phyloP scores from a whole-genome alignment of 2,329 filamentous ascomycete species.

The Balansia obtecta region DNA sequence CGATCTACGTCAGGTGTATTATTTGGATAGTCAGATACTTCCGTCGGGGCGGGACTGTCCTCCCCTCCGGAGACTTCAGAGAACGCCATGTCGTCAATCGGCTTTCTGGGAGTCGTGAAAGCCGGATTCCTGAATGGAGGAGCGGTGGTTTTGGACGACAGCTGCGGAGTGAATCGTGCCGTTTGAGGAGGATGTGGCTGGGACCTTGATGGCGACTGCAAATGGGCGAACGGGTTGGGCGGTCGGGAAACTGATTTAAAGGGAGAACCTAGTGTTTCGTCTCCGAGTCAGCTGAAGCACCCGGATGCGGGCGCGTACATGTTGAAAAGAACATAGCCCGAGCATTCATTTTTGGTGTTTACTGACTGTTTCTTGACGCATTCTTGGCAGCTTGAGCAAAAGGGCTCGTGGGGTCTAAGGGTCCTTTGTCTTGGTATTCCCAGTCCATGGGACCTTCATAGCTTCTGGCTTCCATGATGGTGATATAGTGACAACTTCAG shows the following conservation, averaged over 20 bases:
- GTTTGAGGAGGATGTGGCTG: conserved; percentile 26
- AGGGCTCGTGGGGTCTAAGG: conserved; percentile 48
- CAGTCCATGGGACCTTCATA: conserved; percentile 54
- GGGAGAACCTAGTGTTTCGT: conserved; percentile 25
- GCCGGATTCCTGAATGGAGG: conserved; percentile 49
- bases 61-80: conserved; percentile 47
- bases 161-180: conserved; percentile 33
- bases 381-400: conserved; percentile 41
- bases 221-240: conserved; percentile 22
- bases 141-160: conserved; percentile 29
- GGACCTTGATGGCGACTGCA: conserved; percentile 28
- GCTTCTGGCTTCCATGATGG: conserved; percentile 39
- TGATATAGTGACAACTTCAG: neutral
- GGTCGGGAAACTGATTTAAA: conserved; percentile 20
- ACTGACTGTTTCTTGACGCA: conserved; percentile 29
- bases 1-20: conserved; percentile 41
- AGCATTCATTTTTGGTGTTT: neutral
- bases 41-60: conserved; percentile 46
- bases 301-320: too few relatives aligned
- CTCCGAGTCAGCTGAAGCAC: conserved; percentile 10
- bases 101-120: conserved; percentile 50
- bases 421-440: conserved; percentile 47
- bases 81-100: conserved; percentile 38
- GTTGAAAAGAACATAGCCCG: neutral
- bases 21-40: conserved; percentile 39